Conservation (phyloP, 2,329 filamentous ascomycete species). For the Apiospora arundinis region DNA sequence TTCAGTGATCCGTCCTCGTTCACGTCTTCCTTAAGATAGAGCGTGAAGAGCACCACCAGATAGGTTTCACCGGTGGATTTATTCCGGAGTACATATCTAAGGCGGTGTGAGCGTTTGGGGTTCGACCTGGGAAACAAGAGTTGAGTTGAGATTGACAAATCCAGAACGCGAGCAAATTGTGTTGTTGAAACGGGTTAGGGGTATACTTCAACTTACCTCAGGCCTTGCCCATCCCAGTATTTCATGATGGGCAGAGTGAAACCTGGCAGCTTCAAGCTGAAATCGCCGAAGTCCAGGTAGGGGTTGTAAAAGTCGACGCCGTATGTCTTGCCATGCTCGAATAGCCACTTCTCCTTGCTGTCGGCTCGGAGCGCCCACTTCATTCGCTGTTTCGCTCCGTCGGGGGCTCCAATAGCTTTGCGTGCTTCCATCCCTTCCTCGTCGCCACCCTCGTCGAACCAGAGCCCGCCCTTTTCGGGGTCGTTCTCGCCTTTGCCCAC, state of each 20-base stretch:
- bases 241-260: slow-evolving; percentile 76
- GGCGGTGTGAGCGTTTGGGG: slow-evolving; percentile 74
- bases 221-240: slow-evolving; percentile 80
- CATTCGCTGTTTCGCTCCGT: slow-evolving; percentile 58
- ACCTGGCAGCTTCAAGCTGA: slow-evolving; percentile 74
- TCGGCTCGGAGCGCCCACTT: slow-evolving; percentile 61
- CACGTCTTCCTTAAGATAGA: slow-evolving; percentile 73
- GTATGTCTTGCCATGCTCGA: slow-evolving; percentile 60
- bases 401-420: slow-evolving; percentile 56
- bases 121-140: slow-evolving; percentile 33
- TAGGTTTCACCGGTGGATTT: slow-evolving; percentile 75
- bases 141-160: slow-evolving; percentile 34
- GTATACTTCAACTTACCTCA: slow-evolving; percentile 62
- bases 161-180: slow-evolving; percentile 16
- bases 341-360: slow-evolving; percentile 60
- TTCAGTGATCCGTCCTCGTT: slow-evolving; percentile 65
- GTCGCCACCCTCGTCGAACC: slow-evolving; percentile 71
- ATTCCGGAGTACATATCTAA: slow-evolving; percentile 93
- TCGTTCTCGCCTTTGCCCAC: slow-evolving; percentile 63
- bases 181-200: neutral
- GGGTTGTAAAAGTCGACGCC: slow-evolving; percentile 82
- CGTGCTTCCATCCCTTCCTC: slow-evolving; percentile 58
- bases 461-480: slow-evolving; percentile 55
- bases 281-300: slow-evolving; percentile 83
- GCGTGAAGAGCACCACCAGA: slow-evolving; percentile 80